phyloP scores from a whole-genome alignment of 192 early-diverging fungal genomes.

The Podila verticillata region DNA sequence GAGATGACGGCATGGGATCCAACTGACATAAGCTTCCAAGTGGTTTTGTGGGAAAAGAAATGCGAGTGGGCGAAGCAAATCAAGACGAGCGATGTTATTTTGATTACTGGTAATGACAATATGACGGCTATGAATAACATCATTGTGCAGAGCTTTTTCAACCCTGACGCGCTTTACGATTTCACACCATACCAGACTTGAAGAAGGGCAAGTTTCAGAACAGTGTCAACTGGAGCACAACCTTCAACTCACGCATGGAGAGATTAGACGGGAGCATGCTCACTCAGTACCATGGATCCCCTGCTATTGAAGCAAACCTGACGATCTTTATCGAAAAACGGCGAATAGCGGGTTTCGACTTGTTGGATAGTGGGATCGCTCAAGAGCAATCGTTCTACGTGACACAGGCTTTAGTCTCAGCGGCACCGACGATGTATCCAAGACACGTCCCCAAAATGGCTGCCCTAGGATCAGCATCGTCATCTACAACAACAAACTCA shows the following conservation, averaged over 20 bases:
- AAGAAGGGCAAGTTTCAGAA: conserved; percentile 10
- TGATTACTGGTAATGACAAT: conserved; percentile 16
- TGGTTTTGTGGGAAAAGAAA: conserved; percentile 16
- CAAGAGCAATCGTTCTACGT: conserved; percentile 13
- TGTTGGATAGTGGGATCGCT: conserved; percentile 24
- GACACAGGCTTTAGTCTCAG: not conserved
- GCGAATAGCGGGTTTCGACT: conserved; percentile 5
- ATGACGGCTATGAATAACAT: not conserved
- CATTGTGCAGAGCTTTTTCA: not conserved
- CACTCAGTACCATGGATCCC: not conserved
- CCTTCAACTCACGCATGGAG: conserved; percentile 6
- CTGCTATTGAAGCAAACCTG: not conserved
- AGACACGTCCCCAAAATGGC: not conserved
- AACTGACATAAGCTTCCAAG: conserved; percentile 19
- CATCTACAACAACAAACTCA: not conserved
- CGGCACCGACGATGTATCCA: not conserved
- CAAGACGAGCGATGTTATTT: conserved; percentile 13
- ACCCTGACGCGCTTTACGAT: not conserved
- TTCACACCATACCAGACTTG: not conserved
- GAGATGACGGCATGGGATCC: conserved; percentile 6
- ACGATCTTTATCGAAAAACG: conserved; percentile 8
- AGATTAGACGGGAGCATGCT: conserved; percentile 13
- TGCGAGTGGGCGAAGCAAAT: conserved; percentile 10
- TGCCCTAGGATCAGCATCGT: not conserved
- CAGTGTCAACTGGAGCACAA: conserved; percentile 10